Conservation (phyloP, 163 green algal species). For the Scenedesmus sp. region DNA sequence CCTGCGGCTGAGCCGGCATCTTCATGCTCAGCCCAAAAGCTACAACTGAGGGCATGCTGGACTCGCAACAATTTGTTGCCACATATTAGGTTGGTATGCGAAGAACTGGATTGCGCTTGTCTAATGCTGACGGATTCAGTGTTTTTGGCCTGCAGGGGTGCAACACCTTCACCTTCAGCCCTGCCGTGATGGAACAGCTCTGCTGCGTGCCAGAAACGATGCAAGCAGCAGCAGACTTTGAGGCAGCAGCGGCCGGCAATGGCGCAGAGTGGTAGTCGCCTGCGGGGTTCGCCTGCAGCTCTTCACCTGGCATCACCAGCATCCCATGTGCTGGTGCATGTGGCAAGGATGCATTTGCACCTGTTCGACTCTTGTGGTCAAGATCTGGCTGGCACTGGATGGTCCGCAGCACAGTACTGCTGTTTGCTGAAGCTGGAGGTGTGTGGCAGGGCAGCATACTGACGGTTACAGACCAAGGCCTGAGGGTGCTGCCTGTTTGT, state of each 20-base stretch:
- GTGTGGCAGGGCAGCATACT: neutral
- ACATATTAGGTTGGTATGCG: too few species aligned
- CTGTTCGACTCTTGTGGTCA: too few species aligned
- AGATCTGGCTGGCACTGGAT: too few species aligned
- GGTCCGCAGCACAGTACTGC: too few species aligned
- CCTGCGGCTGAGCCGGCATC: neutral
- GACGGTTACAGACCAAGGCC: neutral
- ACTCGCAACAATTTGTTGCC: too few species aligned
- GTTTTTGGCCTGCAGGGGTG: conserved; percentile 76
- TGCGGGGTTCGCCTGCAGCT: neutral
- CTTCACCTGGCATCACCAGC: conserved; percentile 71
- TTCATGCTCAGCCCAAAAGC: neutral
- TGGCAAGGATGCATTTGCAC: too few species aligned
- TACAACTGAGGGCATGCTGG: too few species aligned
- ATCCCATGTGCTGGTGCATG: too few species aligned
- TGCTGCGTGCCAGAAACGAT: conserved; percentile 77
- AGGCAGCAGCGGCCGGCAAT: conserved; percentile 77
- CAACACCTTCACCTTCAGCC: conserved; percentile 91
- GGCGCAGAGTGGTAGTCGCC: conserved; percentile 46
- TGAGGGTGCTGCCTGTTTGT: neutral
- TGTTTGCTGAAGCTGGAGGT: too few species aligned
- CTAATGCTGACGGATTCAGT: too few species aligned
- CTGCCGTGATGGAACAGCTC: conserved; percentile 77
- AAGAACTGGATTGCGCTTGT: too few species aligned
- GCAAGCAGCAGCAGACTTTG: conserved; percentile 79